Conservation (phyloP, 371 early-diverging fungal genomes). For the Saksenaea oblongispora region DNA sequence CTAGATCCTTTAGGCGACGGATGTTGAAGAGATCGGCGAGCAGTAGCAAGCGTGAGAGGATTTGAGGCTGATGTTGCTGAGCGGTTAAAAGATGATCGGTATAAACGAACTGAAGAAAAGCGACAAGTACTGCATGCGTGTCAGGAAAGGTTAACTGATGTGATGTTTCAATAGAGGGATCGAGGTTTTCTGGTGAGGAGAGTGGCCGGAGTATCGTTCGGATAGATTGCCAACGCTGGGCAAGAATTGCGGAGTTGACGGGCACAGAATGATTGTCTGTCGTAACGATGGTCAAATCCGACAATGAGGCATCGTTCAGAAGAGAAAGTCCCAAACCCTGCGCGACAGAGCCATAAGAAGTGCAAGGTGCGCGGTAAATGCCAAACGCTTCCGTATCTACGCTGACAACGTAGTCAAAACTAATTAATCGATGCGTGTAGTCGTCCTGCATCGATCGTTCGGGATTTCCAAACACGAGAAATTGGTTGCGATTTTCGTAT, state of each 20-base stretch:
- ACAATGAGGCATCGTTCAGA: slow-evolving; percentile 53
- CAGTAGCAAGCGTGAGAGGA: slow-evolving; percentile 58
- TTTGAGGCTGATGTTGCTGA: slow-evolving; percentile 52
- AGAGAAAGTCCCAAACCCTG: slow-evolving; percentile 61
- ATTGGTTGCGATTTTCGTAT: slow-evolving; percentile 56
- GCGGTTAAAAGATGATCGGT: slow-evolving; percentile 64
- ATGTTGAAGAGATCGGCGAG: slow-evolving; percentile 58
- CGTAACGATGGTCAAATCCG: slow-evolving; percentile 58
- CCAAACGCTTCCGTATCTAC: slow-evolving; percentile 71
- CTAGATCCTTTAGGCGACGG: slow-evolving; percentile 53
- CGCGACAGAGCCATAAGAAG: slow-evolving; percentile 31
- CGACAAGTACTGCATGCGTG: slow-evolving; percentile 53
- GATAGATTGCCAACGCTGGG: slow-evolving; percentile 67
- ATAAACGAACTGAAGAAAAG: slow-evolving; percentile 68
- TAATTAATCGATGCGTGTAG: slow-evolving; percentile 69
- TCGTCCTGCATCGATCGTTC: slow-evolving; percentile 62
- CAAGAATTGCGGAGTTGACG: slow-evolving; percentile 65
- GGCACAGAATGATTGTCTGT: slow-evolving; percentile 53
- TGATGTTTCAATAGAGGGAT: slow-evolving; percentile 6
- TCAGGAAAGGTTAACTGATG: slow-evolving; percentile 50
- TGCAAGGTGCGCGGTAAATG: slow-evolving; percentile 45
- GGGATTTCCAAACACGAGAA: slow-evolving; percentile 75
- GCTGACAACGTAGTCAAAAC: slow-evolving; percentile 58
- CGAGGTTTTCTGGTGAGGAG: slow-evolving; percentile 10
- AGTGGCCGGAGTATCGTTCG: slow-evolving; percentile 20